A percentile compares a stretch with the other conserved stretches of the same genome.
Conservation (phyloP, 192 early-diverging fungal genomes). For the Thoreauomyces humboldtii region DNA sequence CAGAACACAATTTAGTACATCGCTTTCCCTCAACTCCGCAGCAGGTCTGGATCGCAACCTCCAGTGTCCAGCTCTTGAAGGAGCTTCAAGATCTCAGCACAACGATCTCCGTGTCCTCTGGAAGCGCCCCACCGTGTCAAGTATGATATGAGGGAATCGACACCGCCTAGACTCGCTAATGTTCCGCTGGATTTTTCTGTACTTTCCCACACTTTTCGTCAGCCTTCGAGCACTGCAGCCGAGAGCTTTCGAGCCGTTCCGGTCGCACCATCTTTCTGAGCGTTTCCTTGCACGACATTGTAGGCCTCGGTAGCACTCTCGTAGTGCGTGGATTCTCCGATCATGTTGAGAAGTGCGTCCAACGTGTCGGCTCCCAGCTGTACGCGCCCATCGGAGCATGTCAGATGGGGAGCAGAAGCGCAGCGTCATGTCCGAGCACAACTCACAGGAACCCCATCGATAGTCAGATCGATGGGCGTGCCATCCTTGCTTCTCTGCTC, state of each 20-base stretch:
- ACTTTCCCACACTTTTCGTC: too few relatives aligned
- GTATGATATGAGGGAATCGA: conserved; percentile 13
- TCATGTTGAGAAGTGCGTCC: conserved; percentile 15
- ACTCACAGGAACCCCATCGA: too few relatives aligned
- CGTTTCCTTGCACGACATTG: conserved; percentile 2
- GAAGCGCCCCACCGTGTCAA: conserved; percentile 6
- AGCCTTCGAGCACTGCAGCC: too few relatives aligned
- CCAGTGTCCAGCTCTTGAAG: neutral
- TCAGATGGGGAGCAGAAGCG: neutral
- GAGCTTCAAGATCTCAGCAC: neutral
- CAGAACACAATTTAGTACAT: neutral
- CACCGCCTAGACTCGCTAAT: neutral
- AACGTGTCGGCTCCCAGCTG: neutral
- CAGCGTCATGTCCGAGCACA: too few relatives aligned
- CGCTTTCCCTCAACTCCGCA: neutral
- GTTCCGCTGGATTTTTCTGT: neutral
- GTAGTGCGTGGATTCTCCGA: conserved; percentile 14
- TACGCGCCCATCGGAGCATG: neutral
- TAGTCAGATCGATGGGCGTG: neutral
- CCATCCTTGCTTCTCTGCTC: neutral
- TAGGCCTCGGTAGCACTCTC: conserved; percentile 14
- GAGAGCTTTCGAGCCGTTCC: neutral
- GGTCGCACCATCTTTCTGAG: neutral
- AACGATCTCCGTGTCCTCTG: neutral
- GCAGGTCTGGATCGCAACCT: neutral